A percentile compares a stretch with the other conserved stretches of the same genome.
These are phyloP conservation scores for Pezicula carpinea DNA, from an alignment of 2,329 filamentous ascomycete species.

Conservation along the genomic window DNA sequence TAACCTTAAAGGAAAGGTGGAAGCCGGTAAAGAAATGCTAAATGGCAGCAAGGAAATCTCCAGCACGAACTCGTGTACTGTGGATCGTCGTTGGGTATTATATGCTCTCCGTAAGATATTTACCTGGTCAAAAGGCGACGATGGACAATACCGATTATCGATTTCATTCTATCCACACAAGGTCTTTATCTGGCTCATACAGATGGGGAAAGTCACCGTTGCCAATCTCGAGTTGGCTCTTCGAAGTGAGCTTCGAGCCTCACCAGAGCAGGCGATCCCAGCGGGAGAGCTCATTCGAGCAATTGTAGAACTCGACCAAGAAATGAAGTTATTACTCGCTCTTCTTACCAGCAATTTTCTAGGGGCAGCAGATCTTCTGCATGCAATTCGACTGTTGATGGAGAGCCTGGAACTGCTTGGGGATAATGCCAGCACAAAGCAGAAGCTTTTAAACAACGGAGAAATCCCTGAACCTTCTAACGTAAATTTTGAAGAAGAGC, in stretches of 20 bases:
- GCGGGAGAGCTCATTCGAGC: conserved; percentile 59
- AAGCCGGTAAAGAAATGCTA: background rate
- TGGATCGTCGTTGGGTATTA: conserved; percentile 62
- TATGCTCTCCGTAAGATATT: conserved; percentile 47
- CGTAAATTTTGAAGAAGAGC: conserved; percentile 32
- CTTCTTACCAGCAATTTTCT: conserved; percentile 63
- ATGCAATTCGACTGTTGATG: conserved; percentile 63
- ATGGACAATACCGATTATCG: conserved; percentile 24
- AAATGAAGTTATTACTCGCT: conserved; percentile 60
- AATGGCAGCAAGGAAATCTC: conserved; percentile 5
- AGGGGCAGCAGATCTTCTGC: conserved; percentile 60
- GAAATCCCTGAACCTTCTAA: conserved; percentile 8
- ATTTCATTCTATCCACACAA: conserved; percentile 43
- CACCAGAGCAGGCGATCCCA: conserved; percentile 33
- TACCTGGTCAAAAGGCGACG: conserved; percentile 16
- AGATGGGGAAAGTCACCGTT: conserved; percentile 55
- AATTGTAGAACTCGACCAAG: conserved; percentile 61
- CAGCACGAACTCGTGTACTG: conserved; percentile 27
- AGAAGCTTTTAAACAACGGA: conserved; percentile 22
- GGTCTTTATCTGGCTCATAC: conserved; percentile 53
- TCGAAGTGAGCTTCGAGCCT: conserved; percentile 39
- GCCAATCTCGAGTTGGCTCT: conserved; percentile 57
- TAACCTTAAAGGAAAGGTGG: conserved; percentile 15
- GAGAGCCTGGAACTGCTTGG: conserved; percentile 58
- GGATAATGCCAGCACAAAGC: conserved; percentile 17